Evolutionary conservation across 352 stramenopile species (phyloP).

Genomic region (Phytopythium sindhum): DNA sequence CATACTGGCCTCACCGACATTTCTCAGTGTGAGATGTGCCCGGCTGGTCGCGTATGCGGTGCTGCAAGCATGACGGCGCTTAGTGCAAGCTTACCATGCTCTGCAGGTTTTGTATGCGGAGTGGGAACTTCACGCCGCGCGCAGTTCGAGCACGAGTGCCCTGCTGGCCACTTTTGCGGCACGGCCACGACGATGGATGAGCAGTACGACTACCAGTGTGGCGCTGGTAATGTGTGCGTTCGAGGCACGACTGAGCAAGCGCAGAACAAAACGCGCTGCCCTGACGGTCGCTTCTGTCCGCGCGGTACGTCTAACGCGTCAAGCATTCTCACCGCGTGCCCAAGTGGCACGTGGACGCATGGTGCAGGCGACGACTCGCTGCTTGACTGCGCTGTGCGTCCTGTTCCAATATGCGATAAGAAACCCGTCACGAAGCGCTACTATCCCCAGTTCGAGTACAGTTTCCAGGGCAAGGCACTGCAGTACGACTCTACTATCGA

Average conservation of each 20-base stretch:
- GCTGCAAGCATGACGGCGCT: constrained; percentile 86
- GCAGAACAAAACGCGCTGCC: constrained; percentile 90
- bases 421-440: constrained; percentile 55
- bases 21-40: constrained; percentile 94
- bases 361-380: constrained; percentile 73
- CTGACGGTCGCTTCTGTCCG: constrained; percentile 92
- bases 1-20: constrained; percentile 92
- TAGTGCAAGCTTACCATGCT: constrained; percentile 81
- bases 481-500: constrained; percentile 77
- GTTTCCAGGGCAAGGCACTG: constrained; percentile 45
- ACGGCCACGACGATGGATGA: constrained; percentile 74
- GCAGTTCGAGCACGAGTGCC: constrained; percentile 93
- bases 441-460: constrained; percentile 75
- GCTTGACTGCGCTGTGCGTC: constrained; percentile 84
- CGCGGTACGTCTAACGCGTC: constrained; percentile 81
- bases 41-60: constrained; percentile 92
- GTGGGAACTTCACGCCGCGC: constrained; percentile 87
- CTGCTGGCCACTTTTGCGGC: constrained; percentile 89
- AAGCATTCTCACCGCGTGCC: constrained; percentile 88
- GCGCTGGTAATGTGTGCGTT: constrained; percentile 86
- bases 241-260: constrained; percentile 88
- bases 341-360: constrained; percentile 85
- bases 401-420: constrained; percentile 95
- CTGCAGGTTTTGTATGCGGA: constrained; percentile 93
- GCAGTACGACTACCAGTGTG: constrained; percentile 88